Conservation (phyloP, 305 asterid species). For the Lippia alba region DNA sequence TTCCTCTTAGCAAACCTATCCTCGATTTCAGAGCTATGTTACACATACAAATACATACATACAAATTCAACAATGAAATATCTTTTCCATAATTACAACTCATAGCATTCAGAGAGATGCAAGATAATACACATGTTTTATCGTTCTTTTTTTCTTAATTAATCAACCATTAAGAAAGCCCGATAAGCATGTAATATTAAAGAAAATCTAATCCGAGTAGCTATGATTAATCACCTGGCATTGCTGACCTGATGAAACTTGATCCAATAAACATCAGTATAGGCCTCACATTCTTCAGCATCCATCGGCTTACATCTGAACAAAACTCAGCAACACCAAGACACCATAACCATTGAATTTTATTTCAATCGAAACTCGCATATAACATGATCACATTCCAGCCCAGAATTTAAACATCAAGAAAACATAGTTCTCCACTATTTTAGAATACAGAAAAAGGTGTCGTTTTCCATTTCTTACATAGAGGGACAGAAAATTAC, state of each 20-base stretch:
- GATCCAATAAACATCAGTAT: slow-evolving; percentile 89
- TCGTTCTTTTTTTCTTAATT: neutral
- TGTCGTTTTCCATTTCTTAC: neutral
- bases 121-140: neutral
- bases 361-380: slow-evolving; percentile 2
- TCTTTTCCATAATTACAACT: slow-evolving; percentile 4
- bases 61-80: neutral
- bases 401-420: slow-evolving; percentile 18
- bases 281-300: slow-evolving; percentile 83
- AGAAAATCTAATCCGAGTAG: slow-evolving; percentile 1
- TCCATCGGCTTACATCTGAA: slow-evolving; percentile 92
- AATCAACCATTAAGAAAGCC: slow-evolving; percentile 3
- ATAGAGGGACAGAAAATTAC: neutral
- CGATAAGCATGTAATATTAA: slow-evolving; percentile 17
- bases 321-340: slow-evolving; percentile 8
- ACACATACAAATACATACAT: neutral
- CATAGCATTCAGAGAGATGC: neutral
- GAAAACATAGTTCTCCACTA: neutral
- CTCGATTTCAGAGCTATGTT: slow-evolving; percentile 8
- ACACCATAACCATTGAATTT: neutral
- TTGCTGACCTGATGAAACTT: slow-evolving; percentile 71
- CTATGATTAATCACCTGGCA: slow-evolving; percentile 64
- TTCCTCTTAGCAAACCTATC: slow-evolving; percentile 89
- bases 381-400: neutral
- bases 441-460: neutral